Evolutionary conservation across 305 asterid species (phyloP).

Genomic region (Striga hermonthica): DNA sequence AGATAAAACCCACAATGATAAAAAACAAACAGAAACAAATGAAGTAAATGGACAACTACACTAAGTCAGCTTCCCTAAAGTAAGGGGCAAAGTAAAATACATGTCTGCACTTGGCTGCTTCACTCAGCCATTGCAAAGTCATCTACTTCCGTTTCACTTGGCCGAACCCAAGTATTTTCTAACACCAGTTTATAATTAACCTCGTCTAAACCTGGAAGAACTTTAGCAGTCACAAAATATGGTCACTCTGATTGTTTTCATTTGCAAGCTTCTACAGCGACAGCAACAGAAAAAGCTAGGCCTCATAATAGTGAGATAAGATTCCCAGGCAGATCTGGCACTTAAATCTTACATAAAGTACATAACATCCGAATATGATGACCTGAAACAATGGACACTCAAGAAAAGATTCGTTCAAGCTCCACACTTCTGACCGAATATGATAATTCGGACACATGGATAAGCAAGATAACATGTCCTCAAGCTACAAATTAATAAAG

Average conservation of each 20-base stretch:
- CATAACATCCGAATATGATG: slow-evolving; percentile 23
- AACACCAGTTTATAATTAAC: slow-evolving; percentile 27
- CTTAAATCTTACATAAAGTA: slow-evolving; percentile 24
- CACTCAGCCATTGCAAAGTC: too few species aligned
- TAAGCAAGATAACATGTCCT: not conserved
- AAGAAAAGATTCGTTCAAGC: not conserved
- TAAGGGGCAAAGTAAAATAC: slow-evolving; percentile 12
- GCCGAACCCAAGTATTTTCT: slow-evolving; percentile 25
- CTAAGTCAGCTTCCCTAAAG: slow-evolving; percentile 20
- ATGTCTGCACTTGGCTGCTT: too few species aligned
- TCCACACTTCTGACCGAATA: too few species aligned
- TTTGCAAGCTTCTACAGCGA: slow-evolving; percentile 30
- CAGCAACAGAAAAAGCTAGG: slow-evolving; percentile 23
- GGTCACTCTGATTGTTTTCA: slow-evolving; percentile 22
- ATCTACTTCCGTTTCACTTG: slow-evolving; percentile 21
- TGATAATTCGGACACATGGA: too few species aligned
- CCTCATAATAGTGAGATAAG: slow-evolving; percentile 14
- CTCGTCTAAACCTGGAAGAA: slow-evolving; percentile 8
- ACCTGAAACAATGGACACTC: slow-evolving; percentile 15
- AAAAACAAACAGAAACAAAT: slow-evolving; percentile 9
- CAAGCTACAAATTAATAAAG: slow-evolving; percentile 26
- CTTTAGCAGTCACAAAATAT: slow-evolving; percentile 24
- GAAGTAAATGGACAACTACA: slow-evolving; percentile 12
- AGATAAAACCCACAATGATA: slow-evolving; percentile 11
- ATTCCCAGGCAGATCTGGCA: slow-evolving; percentile 27